phyloP scores from a whole-genome alignment of 495 filamentous ascomycete species.

The Trypethelium eluteriae region DNA sequence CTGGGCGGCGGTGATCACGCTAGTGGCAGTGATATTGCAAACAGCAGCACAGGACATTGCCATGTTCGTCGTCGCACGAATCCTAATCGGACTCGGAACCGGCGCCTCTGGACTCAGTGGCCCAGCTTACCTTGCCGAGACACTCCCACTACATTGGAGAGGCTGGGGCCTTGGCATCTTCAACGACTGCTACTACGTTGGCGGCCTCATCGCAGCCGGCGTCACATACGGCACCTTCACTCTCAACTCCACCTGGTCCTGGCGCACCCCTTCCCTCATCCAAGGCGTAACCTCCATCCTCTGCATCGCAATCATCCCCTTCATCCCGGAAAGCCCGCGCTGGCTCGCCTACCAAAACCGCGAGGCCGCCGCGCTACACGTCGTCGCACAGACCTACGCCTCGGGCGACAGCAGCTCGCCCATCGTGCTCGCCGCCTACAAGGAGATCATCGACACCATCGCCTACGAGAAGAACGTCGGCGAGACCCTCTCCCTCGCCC shows the following conservation, averaged over 20 bases:
- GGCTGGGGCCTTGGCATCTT: conserved; percentile 43
- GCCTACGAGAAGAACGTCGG: conserved; percentile 29
- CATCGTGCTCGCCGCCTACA: conserved; percentile 34
- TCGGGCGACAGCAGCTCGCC: conserved; percentile 39
- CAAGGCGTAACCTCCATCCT: conserved; percentile 48
- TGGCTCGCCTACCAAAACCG: conserved; percentile 42
- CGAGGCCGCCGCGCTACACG: conserved; percentile 29
- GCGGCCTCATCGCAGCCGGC: conserved; percentile 44
- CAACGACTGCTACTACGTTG: conserved; percentile 47
- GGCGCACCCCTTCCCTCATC: conserved; percentile 49
- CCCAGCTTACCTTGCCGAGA: conserved; percentile 40
- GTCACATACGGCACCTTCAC: conserved; percentile 46
- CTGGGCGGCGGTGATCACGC: conserved; percentile 38
- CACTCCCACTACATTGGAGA: conserved; percentile 39
- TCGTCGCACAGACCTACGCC: conserved; percentile 44
- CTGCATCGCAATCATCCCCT: conserved; percentile 47
- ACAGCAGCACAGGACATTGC: conserved; percentile 43
- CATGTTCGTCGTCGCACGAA: conserved; percentile 42
- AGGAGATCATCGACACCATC: conserved; percentile 31
- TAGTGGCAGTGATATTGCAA: conserved; percentile 44
- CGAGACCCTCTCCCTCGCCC: conserved; percentile 1
- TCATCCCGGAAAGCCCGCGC: conserved; percentile 49
- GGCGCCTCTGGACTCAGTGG: conserved; percentile 37
- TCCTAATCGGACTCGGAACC: conserved; percentile 41
- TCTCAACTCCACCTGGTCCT: conserved; percentile 45